A percentile compares a stretch with the other conserved stretches of the same genome.
phyloP scores from a whole-genome alignment of 345 rosid genomes.

The Populus alba region DNA sequence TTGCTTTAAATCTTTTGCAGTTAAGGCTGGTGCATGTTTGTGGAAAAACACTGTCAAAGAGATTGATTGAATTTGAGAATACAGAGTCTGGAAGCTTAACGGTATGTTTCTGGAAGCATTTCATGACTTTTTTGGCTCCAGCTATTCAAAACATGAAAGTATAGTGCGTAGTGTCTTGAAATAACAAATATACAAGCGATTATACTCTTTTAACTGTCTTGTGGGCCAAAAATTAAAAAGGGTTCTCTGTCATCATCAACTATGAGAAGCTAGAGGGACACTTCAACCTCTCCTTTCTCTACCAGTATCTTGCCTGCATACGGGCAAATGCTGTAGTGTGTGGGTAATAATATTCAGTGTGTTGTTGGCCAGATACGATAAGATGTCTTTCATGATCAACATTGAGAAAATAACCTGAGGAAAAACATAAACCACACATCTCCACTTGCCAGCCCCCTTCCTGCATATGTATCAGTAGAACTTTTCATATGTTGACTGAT shows the following conservation, averaged over 20 bases:
- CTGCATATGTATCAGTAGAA: neutral
- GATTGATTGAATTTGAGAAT: slow-evolving; percentile 81
- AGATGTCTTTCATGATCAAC: neutral
- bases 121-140: neutral
- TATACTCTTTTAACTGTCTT: neutral
- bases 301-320: too few relatives aligned
- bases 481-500: neutral
- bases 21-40: slow-evolving; percentile 77
- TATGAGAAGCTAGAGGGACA: too few relatives aligned
- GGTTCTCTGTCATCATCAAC: neutral
- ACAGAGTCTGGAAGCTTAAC: slow-evolving; percentile 82
- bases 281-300: too few relatives aligned
- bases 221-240: neutral
- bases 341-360: too few relatives aligned
- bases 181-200: neutral
- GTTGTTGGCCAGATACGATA: neutral
- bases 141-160: neutral
- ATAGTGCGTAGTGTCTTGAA: neutral
- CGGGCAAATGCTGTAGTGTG: too few relatives aligned
- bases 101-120: slow-evolving; percentile 47
- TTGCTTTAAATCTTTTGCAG: slow-evolving; percentile 29
- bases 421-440: neutral
- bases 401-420: neutral
- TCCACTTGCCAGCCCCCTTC: neutral
- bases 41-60: slow-evolving; percentile 87